Base-by-base conservation (phyloP, 192 early-diverging fungal species). In the Nowakowskiella sp. region DNA sequence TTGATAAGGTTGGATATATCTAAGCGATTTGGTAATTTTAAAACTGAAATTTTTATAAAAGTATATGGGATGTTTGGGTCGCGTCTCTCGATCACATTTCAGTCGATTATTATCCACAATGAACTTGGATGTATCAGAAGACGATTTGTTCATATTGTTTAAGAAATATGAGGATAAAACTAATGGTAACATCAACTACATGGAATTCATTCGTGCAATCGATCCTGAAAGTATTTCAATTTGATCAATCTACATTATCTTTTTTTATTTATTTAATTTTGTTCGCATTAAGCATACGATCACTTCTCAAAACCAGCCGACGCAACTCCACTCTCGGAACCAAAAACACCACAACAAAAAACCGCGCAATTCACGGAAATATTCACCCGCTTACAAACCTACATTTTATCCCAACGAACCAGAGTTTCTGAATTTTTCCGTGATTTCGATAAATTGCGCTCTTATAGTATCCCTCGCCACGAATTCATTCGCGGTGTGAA, bases 401-500 rank as follows among this genome's bases (percentile, higher is more conserved):
- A 73, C 44, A 61, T 65, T 7, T 49, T 42, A 2, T 58, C 60
- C 2, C 56, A 74, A 22, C 66, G 78, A n/a, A 65, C 75, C 47
- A 61, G 72, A 13, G 67, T 80, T 8, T 49, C 63, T 16, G 74
- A 80, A 49, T 78, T 72, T 51, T 78, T 80, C 61, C 52, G 57
- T 8, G 74, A 80, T 61, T 72, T 73, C 57, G 78, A 80, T 57
- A 74, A 72, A 36, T 63, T 75, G n/a, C 34, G 75, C 10, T 55
- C 58, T 21, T 76, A 76, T 53, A 60, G 60, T 7, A 75, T 80
- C 29, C 59, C 68, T 1, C 29, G 57, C 19, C 56, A 74, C 4
- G 74, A 80, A 21, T 80, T 80, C 55, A 67, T 73, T 36, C 62
- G 74, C 23, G 78, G 68, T 6, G 27, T 80, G n/a, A 55, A 68